phyloP scores from a whole-genome alignment of 2,329 filamentous ascomycete species.

The Beauveria pseudobassiana region DNA sequence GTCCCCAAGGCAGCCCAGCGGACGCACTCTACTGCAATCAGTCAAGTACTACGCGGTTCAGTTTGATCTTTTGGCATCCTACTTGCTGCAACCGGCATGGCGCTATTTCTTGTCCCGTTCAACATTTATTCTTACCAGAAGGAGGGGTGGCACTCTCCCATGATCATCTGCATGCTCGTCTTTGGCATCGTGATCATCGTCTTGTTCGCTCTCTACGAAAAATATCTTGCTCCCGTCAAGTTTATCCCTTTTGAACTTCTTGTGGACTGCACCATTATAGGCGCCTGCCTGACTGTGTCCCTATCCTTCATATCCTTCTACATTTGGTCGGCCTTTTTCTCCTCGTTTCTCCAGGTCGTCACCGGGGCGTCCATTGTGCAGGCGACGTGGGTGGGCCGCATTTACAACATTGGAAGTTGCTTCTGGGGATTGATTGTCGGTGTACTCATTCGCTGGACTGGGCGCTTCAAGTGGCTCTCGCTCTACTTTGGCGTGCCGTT shows the following conservation, averaged over 20 bases:
- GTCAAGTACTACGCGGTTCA: constrained; percentile 42
- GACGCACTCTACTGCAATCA: constrained; percentile 26
- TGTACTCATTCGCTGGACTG: constrained; percentile 36
- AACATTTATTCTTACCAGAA: constrained; percentile 28
- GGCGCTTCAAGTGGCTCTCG: constrained; percentile 42
- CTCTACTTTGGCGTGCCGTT: constrained; percentile 23
- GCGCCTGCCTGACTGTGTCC: constrained; percentile 37
- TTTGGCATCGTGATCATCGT: constrained; percentile 52
- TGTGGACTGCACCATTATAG: constrained; percentile 42
- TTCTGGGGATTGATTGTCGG: constrained; percentile 42
- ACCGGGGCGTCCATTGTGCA: constrained; percentile 33
- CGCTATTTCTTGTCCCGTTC: constrained; percentile 58
- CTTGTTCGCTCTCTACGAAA: constrained; percentile 50
- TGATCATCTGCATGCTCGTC: constrained; percentile 54
- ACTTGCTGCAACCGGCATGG: constrained; percentile 48
- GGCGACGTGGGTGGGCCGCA: constrained; percentile 40
- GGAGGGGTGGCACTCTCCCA: constrained; percentile 39
- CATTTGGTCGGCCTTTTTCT: constrained; percentile 47
- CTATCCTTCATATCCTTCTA: constrained; percentile 44
- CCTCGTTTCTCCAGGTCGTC: constrained; percentile 49
- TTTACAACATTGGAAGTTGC: constrained; percentile 43
- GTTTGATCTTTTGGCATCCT: constrained; percentile 51
- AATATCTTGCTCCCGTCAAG: constrained; percentile 46
- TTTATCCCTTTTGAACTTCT: constrained; percentile 49
- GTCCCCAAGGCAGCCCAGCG: constrained; percentile 18